Base-by-base conservation (phyloP, 176 grass and related monocot genomes). In the bread wheat (Triticum aestivum) region DNA sequence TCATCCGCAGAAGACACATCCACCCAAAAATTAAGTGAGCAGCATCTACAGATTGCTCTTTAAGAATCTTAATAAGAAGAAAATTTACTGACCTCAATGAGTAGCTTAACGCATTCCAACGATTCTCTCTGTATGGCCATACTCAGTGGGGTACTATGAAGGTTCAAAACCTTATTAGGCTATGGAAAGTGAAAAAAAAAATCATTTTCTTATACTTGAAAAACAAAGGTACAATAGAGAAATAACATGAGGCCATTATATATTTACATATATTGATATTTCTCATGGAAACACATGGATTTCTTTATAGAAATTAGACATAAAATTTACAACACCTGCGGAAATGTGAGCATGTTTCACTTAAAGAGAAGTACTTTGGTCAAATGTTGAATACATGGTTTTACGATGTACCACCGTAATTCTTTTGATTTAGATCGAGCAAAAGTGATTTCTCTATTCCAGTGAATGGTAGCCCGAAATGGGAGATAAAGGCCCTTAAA, bases 151-250 rank as follows among this genome's bases (percentile, higher is more conserved):
- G 17, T 81, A 23, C 37, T 47, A 51, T 81, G 0, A 81, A 68
- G 79, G 64, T 81, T 68, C 29, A 81, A 51, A 68, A 81, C 79
- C 42, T n/a, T 81, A 29, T 68, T 81, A 23, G 79, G 63, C 79
- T 68, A 18, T 68, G 39, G 41, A 81, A 68, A 81, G 10, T 49
- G 63, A 26, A 81, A 30, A 26, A 81, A 30, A 24, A 51, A 3
- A 7, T 81, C 63, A 81, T 34, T 27, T 51, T 68, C 44, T 81
- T 51, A 67, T 4, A 67, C 24, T 67, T 51, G 6, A 49, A 12
- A 2, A n/a, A 65, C 29, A 47, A n/a, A 65, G 24, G 27, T 33
- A 20, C 27, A 45, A n/a, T 29, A 51, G 64, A 45, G 15, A 44
- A 67, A 49, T 59, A 62, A 49, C 41, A 24, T 8, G 8, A 75